phyloP scores from a whole-genome alignment of 164 flowering plant species.

The Berberis vulgaris region DNA sequence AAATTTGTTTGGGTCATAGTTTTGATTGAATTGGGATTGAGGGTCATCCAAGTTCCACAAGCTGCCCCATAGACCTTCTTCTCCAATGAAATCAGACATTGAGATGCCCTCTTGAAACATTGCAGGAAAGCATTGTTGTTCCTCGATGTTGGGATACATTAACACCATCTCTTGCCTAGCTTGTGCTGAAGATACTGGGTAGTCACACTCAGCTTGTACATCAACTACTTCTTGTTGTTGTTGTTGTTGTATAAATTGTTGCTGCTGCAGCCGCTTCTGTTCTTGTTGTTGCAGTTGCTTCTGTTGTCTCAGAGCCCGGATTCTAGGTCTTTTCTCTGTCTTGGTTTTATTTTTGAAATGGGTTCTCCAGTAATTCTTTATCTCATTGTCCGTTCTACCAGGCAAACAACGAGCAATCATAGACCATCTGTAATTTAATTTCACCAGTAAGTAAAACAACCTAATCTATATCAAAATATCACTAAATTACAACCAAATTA shows the following conservation, averaged over 20 bases:
- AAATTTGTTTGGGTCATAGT: conserved; percentile 17
- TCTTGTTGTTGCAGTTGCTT: conserved; percentile 22
- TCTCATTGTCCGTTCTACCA: conserved; percentile 76
- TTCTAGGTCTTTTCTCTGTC: conserved; percentile 25
- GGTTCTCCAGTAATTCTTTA: conserved; percentile 81
- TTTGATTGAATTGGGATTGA: conserved; percentile 12
- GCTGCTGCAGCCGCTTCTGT: conserved; percentile 17
- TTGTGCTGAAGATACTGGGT: conserved; percentile 8
- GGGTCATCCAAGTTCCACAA: conserved; percentile 59
- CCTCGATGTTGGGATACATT: conserved; percentile 11
- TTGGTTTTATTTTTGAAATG: conserved; percentile 55
- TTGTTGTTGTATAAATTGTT: conserved; percentile 23
- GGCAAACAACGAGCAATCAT: conserved; percentile 66
- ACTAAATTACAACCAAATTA: background rate
- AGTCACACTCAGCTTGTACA: conserved; percentile 14
- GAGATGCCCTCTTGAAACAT: conserved; percentile 11
- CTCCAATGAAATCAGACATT: conserved; percentile 17
- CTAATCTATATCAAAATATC: background rate
- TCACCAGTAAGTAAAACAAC: too few species aligned
- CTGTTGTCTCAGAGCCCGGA: conserved; percentile 33
- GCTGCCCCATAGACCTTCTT: conserved; percentile 40
- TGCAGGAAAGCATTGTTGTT: conserved; percentile 28
- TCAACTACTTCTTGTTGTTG: conserved; percentile 20
- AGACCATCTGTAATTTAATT: conserved; percentile 43
- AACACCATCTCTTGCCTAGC: conserved; percentile 20